phyloP scores from a whole-genome alignment of 495 filamentous ascomycete genomes.

The Rhypophila decipiens region DNA sequence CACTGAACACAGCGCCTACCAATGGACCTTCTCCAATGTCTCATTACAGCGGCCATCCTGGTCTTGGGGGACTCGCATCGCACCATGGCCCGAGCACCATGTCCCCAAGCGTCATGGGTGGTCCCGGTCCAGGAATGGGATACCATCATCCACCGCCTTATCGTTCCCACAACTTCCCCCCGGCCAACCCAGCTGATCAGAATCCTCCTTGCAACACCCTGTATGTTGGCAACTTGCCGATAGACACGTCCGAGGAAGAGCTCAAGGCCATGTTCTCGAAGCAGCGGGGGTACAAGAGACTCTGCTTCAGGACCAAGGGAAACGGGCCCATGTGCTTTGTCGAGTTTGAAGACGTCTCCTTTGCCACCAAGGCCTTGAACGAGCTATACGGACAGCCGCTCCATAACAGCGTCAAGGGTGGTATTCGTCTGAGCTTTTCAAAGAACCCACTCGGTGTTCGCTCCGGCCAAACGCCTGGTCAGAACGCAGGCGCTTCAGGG shows the following conservation, averaged over 20 bases:
- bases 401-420: slow-evolving; percentile 91
- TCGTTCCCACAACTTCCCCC: slow-evolving; percentile 66
- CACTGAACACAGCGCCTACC: slow-evolving; percentile 56
- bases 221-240: slow-evolving; percentile 92
- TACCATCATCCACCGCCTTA: slow-evolving; percentile 53
- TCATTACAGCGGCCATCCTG: slow-evolving; percentile 46
- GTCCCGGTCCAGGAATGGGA: slow-evolving; percentile 27
- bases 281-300: slow-evolving; percentile 89
- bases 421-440: slow-evolving; percentile 95
- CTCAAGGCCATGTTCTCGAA: slow-evolving; percentile 92
- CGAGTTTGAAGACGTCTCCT: slow-evolving; percentile 92
- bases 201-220: slow-evolving; percentile 98
- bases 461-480: slow-evolving; percentile 53
- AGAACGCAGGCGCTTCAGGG: slow-evolving; percentile 41
- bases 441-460: slow-evolving; percentile 96
- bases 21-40: slow-evolving; percentile 41
- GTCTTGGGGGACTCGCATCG: slow-evolving; percentile 35
- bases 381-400: slow-evolving; percentile 85
- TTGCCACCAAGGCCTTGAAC: slow-evolving; percentile 87
- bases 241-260: slow-evolving; percentile 93
- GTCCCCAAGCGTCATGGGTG: slow-evolving; percentile 50
- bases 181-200: slow-evolving; percentile 92
- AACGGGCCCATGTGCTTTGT: slow-evolving; percentile 99
- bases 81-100: slow-evolving; percentile 47
- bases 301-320: slow-evolving; percentile 96